Evolutionary conservation across 2,329 filamentous ascomycete species (phyloP).

Genomic region (Paramyrothecium roridum): DNA sequence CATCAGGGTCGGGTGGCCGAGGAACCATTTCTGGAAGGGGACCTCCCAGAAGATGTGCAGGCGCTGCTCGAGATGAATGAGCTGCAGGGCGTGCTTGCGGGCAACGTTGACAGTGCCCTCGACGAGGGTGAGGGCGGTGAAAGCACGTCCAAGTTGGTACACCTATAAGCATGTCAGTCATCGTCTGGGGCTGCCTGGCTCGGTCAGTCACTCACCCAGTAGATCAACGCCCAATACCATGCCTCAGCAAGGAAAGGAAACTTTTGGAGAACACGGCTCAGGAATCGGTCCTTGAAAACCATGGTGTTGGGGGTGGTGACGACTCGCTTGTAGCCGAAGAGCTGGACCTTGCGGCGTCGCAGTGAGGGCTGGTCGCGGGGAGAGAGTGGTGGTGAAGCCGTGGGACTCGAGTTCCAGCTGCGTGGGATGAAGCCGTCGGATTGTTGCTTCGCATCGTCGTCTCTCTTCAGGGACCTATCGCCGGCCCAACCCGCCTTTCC

Average conservation of each 20-base stretch:
- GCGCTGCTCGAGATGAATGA: constrained; percentile 63
- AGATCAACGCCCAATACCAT: constrained; percentile 76
- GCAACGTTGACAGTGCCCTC: constrained; percentile 67
- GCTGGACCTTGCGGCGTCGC: constrained; percentile 28
- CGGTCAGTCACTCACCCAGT: constrained; percentile 60
- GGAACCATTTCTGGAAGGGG: constrained; percentile 54
- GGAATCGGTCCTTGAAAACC: constrained; percentile 25
- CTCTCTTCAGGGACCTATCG: constrained; percentile 20
- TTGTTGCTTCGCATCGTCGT: constrained; percentile 23
- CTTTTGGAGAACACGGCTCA: constrained; percentile 54
- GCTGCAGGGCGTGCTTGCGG: constrained; percentile 63
- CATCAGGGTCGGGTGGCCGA: constrained; percentile 52
- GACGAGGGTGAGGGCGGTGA: constrained; percentile 66
- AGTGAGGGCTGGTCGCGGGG: constrained; percentile 21
- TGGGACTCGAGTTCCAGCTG: constrained; percentile 3
- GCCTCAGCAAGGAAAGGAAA: constrained; percentile 72
- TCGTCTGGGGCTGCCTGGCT: neutral
- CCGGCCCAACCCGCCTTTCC: constrained; percentile 15
- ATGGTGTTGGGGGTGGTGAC: constrained; percentile 28
- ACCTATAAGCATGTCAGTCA: constrained; percentile 42
- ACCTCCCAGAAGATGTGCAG: constrained; percentile 65
- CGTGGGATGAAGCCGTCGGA: constrained; percentile 18
- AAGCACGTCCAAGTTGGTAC: constrained; percentile 71
- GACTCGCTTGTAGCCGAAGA: constrained; percentile 25
- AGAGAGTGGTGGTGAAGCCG: constrained; percentile 20